Evolutionary conservation across 1,284 basidiomycete genomes (phyloP).

Genomic region (Rhodotorula sp.): DNA sequence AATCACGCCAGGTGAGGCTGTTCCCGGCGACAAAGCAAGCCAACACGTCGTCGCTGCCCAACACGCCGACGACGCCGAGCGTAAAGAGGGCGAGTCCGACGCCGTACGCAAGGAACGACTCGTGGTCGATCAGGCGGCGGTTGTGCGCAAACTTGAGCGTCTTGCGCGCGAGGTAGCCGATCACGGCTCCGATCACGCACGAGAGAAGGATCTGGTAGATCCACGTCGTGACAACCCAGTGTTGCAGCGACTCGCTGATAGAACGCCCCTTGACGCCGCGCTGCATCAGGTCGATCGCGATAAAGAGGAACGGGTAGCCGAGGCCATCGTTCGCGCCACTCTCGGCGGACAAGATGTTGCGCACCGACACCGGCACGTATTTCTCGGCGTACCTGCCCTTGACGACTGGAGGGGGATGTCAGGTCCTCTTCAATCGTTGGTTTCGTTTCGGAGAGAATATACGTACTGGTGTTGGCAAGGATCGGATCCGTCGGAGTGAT

Average conservation of each 20-base stretch:
- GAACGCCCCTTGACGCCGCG: conserved; percentile 32
- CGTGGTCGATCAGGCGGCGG: conserved; percentile 49
- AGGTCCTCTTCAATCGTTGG: too few relatives aligned
- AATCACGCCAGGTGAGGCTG: conserved; percentile 50
- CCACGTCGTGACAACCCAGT: conserved; percentile 51
- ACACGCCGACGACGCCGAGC: conserved; percentile 50
- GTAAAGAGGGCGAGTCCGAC: conserved; percentile 51
- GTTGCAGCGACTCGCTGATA: conserved; percentile 46
- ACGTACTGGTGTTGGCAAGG: conserved; percentile 44
- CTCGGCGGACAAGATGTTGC: conserved; percentile 50
- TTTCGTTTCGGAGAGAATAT: too few relatives aligned
- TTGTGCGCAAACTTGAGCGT: conserved; percentile 49
- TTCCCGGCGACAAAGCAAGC: conserved; percentile 49
- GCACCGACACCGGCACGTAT: conserved; percentile 48
- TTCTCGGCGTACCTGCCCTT: conserved; percentile 51
- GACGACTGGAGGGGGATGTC: conserved; percentile 46
- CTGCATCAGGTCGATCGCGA: conserved; percentile 41
- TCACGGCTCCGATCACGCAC: conserved; percentile 47
- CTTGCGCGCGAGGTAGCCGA: conserved; percentile 51
- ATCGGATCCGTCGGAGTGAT: conserved; percentile 53
- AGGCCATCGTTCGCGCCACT: conserved; percentile 52
- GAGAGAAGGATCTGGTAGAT: conserved; percentile 51
- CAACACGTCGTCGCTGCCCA: conserved; percentile 52
- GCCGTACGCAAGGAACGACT: conserved; percentile 46
- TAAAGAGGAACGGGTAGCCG: conserved; percentile 49